Evolutionary conservation across 163 green algal genomes (phyloP).

Genomic region (Scenedesmus sp.): DNA sequence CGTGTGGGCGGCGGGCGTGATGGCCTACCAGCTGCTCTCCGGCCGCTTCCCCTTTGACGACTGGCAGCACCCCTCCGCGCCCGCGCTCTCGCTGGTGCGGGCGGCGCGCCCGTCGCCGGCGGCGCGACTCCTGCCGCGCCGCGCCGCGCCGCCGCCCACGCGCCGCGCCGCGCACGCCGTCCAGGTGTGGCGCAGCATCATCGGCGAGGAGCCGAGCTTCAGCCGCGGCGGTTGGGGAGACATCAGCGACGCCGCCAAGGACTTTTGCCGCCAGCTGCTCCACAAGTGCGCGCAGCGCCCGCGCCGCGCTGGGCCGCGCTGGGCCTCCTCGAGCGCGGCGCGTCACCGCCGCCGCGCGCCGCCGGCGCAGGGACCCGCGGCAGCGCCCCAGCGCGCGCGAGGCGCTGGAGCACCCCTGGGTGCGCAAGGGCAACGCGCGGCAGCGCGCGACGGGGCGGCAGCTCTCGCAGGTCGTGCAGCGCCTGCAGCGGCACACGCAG

Average conservation of each 20-base stretch:
- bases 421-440: slow-evolving; percentile 54
- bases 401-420: slow-evolving; percentile 85
- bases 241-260: slow-evolving; percentile 83
- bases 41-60: slow-evolving; percentile 91
- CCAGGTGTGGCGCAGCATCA: slow-evolving; percentile 74
- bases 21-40: slow-evolving; percentile 91
- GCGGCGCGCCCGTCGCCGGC: slow-evolving; percentile 42
- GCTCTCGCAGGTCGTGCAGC: slow-evolving; percentile 81
- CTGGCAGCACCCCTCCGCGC: slow-evolving; percentile 66
- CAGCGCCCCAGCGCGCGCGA: slow-evolving; percentile 74
- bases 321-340: no score
- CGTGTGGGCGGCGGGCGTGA: slow-evolving; percentile 88
- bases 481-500: slow-evolving; percentile 84
- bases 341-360: no score
- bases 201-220: slow-evolving; percentile 82
- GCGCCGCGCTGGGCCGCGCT: not conserved
- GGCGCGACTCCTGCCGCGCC: not conserved
- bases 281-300: slow-evolving; percentile 70
- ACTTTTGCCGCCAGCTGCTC: slow-evolving; percentile 83
- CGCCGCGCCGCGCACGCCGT: no score
- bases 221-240: slow-evolving; percentile 68
- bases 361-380: slow-evolving; percentile 54
- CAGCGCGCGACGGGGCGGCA: slow-evolving; percentile 56
- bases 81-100: slow-evolving; percentile 71
- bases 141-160: no score